Percentiles rank a stretch among this genome's conserved stretches.
These are phyloP conservation scores for Beauveria caledonica DNA, from an alignment of 2,329 filamentous ascomycete species.

Conservation along the genomic window DNA sequence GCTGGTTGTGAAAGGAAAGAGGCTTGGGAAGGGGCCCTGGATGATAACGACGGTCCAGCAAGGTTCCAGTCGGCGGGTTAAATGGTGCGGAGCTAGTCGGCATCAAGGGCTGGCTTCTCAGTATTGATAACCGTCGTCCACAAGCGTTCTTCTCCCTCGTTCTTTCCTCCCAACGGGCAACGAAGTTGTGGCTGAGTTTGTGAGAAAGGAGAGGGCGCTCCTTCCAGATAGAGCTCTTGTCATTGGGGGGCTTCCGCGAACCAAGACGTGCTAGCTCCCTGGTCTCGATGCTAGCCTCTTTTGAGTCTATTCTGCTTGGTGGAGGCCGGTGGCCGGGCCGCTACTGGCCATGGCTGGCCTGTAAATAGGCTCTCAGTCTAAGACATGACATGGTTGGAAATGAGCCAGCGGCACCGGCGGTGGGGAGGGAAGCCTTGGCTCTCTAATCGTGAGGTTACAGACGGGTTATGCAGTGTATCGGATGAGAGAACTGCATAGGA, in stretches of 20 bases:
- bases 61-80: background rate
- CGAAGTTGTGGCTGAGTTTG: background rate
- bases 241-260: background rate
- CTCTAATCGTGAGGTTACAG: no score
- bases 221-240: background rate
- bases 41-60: background rate
- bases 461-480: background rate
- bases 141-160: background rate
- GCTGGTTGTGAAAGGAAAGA: background rate
- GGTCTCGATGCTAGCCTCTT: background rate
- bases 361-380: background rate
- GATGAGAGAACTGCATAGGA: background rate
- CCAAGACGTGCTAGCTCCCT: background rate
- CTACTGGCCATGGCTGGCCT: background rate
- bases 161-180: background rate
- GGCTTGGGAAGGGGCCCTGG: background rate
- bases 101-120: background rate
- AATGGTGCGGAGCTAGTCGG: background rate
- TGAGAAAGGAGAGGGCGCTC: background rate
- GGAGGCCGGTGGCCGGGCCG: background rate
- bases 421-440: background rate
- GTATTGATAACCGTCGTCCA: background rate
- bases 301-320: background rate
- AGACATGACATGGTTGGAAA: conserved; percentile 5
- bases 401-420: background rate